Conservation (phyloP, 2,329 filamentous ascomycete genomes). For the Fusarium sp. region DNA sequence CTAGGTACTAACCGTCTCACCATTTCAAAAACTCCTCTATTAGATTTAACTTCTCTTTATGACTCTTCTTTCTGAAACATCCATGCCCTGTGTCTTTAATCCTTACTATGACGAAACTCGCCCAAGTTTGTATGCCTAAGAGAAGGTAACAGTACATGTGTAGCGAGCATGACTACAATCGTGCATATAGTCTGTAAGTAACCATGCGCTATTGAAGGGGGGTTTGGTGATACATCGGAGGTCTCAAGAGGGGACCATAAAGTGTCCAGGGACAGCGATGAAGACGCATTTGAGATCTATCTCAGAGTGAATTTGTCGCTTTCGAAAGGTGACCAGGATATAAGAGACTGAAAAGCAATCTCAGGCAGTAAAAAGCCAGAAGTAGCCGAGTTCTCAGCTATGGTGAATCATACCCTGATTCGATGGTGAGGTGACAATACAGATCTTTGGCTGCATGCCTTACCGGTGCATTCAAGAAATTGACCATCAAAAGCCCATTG, state of each 20-base stretch:
- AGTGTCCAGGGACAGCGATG: not conserved
- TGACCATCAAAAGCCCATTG: not conserved
- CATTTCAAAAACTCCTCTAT: not conserved
- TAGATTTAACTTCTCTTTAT: not conserved
- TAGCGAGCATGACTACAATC: not conserved
- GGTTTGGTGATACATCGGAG: no score
- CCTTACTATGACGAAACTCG: not conserved
- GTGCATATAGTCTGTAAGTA: not conserved
- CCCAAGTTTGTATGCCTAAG: not conserved
- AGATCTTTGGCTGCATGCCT: no score
- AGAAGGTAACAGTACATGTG: not conserved
- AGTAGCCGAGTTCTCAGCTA: not conserved
- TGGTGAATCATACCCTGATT: not conserved
- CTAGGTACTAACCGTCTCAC: not conserved
- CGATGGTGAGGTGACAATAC: not conserved
- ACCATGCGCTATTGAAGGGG: no score
- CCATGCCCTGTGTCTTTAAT: not conserved
- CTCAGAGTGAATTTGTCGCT: no score
- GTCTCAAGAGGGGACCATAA: no score
- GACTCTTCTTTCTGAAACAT: not conserved
- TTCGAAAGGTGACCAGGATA: not conserved
- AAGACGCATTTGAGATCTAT: not conserved
- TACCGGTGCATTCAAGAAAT: not conserved
- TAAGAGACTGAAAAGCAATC: not conserved
- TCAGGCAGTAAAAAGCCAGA: not conserved